Percentiles rank a stretch among this genome's conserved stretches.
phyloP scores from a whole-genome alignment of 2,329 filamentous ascomycete genomes.

The Hypoxylon sp. region DNA sequence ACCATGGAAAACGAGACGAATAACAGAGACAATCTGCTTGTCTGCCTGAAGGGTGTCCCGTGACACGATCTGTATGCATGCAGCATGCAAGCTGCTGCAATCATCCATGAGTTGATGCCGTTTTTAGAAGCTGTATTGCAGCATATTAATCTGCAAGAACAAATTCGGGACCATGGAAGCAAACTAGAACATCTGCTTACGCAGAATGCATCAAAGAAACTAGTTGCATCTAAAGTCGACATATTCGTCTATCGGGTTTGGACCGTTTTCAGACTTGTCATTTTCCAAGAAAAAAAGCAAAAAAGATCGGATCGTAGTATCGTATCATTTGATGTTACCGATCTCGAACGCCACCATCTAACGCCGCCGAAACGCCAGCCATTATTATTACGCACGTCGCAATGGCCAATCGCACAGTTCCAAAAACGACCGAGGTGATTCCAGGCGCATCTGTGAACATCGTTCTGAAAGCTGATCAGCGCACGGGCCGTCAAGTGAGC shows the following conservation, averaged over 20 bases:
- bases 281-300: constrained; percentile 17
- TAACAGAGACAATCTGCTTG: constrained; percentile 4
- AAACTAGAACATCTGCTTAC: constrained; percentile 4
- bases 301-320: constrained; percentile 25
- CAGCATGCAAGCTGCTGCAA: constrained; percentile 36
- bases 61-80: constrained; percentile 37
- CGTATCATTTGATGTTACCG: constrained; percentile 32
- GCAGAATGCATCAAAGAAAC: constrained; percentile 20
- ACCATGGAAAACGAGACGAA: constrained; percentile 1
- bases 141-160: constrained; percentile 22
- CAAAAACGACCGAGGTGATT: constrained; percentile 60
- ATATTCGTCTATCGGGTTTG: constrained; percentile 9
- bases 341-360: constrained; percentile 19
- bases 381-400: constrained; percentile 10
- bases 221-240: constrained; percentile 1
- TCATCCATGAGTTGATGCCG: constrained; percentile 29
- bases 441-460: constrained; percentile 74
- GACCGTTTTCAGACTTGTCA: constrained; percentile 27
- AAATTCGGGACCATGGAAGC: constrained; percentile 25
- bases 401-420: constrained; percentile 47
- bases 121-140: constrained; percentile 28
- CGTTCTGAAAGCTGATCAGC: constrained; percentile 78
- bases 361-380: background rate
- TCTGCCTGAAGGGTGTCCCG: constrained; percentile 27
- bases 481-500: constrained; percentile 73